Evolutionary conservation across 2,329 filamentous ascomycete genomes (phyloP).

Genomic region (Fusarium compactum): DNA sequence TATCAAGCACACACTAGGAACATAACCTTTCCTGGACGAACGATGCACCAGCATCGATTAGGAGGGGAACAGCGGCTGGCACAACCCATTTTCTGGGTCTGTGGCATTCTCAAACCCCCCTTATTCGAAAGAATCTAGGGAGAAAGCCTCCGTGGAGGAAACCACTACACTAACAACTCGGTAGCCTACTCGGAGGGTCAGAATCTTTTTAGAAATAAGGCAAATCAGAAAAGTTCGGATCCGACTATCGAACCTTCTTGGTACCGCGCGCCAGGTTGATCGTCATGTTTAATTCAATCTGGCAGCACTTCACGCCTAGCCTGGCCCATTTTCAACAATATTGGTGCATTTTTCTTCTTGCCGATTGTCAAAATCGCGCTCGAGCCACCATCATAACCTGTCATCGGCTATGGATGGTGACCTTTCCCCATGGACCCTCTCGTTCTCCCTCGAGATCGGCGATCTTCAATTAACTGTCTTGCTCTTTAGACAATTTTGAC

Average conservation of each 20-base stretch:
- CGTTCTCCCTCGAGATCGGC: slow-evolving; percentile 41
- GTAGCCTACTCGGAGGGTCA: neutral
- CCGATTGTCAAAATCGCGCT: slow-evolving; percentile 22
- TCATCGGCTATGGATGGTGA: slow-evolving; percentile 14
- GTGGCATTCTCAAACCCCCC: neutral
- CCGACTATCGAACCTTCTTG: slow-evolving; percentile 7
- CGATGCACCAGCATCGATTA: slow-evolving; percentile 16
- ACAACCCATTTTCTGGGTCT: slow-evolving; percentile 23
- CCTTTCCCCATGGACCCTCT: slow-evolving; percentile 26
- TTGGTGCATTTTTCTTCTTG: neutral
- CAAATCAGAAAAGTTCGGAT: slow-evolving; percentile 12
- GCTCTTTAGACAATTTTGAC: slow-evolving; percentile 15
- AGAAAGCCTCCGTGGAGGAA: slow-evolving; percentile 16
- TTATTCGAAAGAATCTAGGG: slow-evolving; percentile 3
- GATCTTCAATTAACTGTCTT: slow-evolving; percentile 34
- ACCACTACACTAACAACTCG: slow-evolving; percentile 3
- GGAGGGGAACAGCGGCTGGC: slow-evolving; percentile 19
- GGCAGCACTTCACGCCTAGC: neutral
- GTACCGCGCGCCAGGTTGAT: neutral
- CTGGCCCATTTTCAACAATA: neutral
- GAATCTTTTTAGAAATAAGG: neutral
- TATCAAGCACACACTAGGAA: slow-evolving; percentile 24
- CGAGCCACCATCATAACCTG: slow-evolving; percentile 31
- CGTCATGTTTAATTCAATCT: neutral
- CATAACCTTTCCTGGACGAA: slow-evolving; percentile 11